phyloP scores from a whole-genome alignment of 768 basidiomycete species.

The Dioszegia hungarica region DNA sequence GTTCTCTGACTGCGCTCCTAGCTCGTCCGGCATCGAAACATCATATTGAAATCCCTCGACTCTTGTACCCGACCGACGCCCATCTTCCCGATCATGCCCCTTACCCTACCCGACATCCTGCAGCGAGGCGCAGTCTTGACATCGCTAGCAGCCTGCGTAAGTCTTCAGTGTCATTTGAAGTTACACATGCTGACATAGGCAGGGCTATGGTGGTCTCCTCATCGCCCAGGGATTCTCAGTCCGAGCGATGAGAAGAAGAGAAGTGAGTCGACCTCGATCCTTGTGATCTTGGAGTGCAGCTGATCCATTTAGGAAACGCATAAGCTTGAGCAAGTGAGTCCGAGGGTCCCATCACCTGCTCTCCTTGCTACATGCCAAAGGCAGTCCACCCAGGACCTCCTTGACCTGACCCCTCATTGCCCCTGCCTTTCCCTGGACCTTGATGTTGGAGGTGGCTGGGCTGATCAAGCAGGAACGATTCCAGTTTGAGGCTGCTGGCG shows the following conservation, averaged over 20 bases:
- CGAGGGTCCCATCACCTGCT: too few relatives aligned
- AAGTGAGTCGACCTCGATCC: slow-evolving; percentile 13
- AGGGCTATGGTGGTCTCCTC: slow-evolving; percentile 12
- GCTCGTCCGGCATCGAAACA: too few relatives aligned
- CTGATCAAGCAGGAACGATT: slow-evolving; percentile 4
- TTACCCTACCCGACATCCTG: slow-evolving; percentile 13
- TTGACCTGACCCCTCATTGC: not conserved
- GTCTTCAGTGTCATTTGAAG: not conserved
- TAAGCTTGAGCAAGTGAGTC: slow-evolving; percentile 3
- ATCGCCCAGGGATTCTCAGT: slow-evolving; percentile 17
- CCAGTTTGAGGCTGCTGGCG: slow-evolving; percentile 1
- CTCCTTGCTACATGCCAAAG: too few relatives aligned
- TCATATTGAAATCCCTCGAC: too few relatives aligned
- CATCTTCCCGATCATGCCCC: slow-evolving; percentile 4
- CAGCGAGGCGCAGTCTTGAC: slow-evolving; percentile 16
- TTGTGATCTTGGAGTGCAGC: too few relatives aligned
- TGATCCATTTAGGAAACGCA: not conserved
- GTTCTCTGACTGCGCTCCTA: too few relatives aligned
- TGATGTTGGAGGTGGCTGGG: not conserved
- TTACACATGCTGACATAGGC: not conserved
- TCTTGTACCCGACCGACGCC: too few relatives aligned
- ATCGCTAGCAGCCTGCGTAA: slow-evolving; percentile 12
- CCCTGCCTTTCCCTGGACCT: too few relatives aligned
- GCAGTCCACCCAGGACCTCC: too few relatives aligned
- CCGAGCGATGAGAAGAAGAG: slow-evolving; percentile 8